phyloP scores from a whole-genome alignment of 176 grass and related monocot species.

The Avena sativa region DNA sequence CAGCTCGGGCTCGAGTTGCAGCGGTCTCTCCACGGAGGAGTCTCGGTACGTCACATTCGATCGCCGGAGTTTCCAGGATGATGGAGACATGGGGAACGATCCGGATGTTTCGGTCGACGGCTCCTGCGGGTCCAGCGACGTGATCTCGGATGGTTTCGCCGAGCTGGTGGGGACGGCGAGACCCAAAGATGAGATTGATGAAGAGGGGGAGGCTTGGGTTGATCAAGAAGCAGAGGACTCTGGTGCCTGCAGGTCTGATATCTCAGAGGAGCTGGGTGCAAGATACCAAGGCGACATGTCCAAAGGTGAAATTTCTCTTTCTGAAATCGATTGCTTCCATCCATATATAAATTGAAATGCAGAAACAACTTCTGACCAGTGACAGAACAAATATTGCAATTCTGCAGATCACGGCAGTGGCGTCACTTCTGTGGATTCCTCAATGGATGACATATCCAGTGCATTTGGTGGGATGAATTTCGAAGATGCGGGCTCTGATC shows the following conservation, averaged over 20 bases:
- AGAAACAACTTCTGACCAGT: background rate
- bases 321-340: constrained; percentile 3
- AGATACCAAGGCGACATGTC: constrained; percentile 1
- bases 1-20: constrained; percentile 30
- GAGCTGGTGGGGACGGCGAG: constrained; percentile 1
- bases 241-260: constrained; percentile 46
- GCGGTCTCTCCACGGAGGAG: constrained; percentile 65
- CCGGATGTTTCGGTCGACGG: constrained; percentile 49
- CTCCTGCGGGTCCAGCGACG: constrained; percentile 61
- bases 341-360: background rate
- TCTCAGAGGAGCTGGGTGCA: constrained; percentile 37
- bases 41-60: constrained; percentile 50
- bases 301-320: constrained; percentile 41
- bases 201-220: background rate
- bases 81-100: constrained; percentile 4
- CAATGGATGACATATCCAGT: constrained; percentile 55
- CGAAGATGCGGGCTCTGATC: constrained; percentile 42
- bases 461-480: constrained; percentile 48
- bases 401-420: background rate
- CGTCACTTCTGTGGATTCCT: constrained; percentile 33
- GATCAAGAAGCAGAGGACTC: constrained; percentile 31
- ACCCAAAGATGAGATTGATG: background rate
- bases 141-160: constrained; percentile 40
- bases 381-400: background rate
- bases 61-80: constrained; percentile 8